Conservation (phyloP, 1,284 basidiomycete genomes). For the Kwoniella shivajii region DNA sequence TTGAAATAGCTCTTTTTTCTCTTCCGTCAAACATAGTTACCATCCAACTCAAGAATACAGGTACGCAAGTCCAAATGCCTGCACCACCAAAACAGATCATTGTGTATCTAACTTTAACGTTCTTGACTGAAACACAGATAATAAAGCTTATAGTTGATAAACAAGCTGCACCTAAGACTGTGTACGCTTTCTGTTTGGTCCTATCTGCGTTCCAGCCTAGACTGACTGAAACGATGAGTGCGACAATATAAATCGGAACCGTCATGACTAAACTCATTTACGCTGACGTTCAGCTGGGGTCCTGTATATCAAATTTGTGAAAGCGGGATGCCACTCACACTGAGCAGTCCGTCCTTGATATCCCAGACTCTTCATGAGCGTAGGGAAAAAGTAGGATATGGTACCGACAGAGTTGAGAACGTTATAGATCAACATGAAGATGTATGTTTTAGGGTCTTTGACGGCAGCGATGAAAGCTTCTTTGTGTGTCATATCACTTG, state of each 20-base stretch:
- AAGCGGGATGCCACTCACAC: too few relatives aligned
- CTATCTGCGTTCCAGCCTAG: conserved; percentile 48
- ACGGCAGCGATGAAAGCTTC: conserved; percentile 25
- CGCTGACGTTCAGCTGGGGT: not conserved
- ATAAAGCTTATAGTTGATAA: conserved; percentile 40
- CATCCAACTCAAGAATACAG: conserved; percentile 49
- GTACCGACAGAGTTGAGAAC: conserved; percentile 47
- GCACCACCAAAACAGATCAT: conserved; percentile 53
- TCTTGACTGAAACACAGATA: conserved; percentile 42
- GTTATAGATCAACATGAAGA: conserved; percentile 45
- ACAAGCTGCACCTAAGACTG: conserved; percentile 40
- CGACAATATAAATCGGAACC: conserved; percentile 55
- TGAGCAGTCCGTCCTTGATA: conserved; percentile 47
- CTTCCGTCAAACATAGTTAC: conserved; percentile 50
- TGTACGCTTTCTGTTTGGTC: conserved; percentile 48
- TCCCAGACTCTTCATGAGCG: conserved; percentile 46
- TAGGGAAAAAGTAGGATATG: conserved; percentile 55
- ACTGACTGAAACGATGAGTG: conserved; percentile 45
- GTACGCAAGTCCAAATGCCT: conserved; percentile 50
- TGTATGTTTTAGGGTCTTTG: conserved; percentile 34
- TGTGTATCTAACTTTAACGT: conserved; percentile 51
- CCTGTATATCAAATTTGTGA: not conserved
- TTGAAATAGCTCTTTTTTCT: conserved; percentile 50
- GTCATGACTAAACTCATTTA: conserved; percentile 50
- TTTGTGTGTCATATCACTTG: conserved; percentile 20